Evolutionary conservation across 2,329 filamentous ascomycete genomes (phyloP).

Genomic region (Diplodia sapinea): DNA sequence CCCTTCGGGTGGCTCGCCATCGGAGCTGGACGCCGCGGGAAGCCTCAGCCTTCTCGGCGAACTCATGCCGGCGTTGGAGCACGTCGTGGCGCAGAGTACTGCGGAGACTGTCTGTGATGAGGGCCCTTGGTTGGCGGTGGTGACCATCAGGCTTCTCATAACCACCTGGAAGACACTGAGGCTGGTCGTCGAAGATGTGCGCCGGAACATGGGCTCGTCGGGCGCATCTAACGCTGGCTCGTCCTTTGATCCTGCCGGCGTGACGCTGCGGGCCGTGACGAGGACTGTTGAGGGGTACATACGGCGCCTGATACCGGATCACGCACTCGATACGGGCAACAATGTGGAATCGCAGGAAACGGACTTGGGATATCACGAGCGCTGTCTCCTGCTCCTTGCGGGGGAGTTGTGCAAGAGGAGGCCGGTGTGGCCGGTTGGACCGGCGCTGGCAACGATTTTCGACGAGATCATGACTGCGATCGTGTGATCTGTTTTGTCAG

Average conservation of each 20-base stretch:
- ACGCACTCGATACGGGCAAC: no score
- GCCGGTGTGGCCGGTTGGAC: no score
- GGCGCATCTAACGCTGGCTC: neutral
- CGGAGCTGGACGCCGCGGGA: neutral
- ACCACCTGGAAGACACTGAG: neutral
- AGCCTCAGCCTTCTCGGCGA: neutral
- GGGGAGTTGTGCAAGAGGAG: no score
- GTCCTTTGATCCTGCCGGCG: neutral
- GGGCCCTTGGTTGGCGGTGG: neutral
- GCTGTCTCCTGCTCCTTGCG: no score
- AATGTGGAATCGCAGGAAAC: no score
- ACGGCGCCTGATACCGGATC: neutral
- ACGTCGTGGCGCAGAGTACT: neutral
- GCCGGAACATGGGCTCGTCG: neutral
- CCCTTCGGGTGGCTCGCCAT: no score
- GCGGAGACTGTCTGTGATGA: neutral
- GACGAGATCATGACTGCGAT: no score
- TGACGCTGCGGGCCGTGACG: neutral
- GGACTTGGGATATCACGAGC: no score
- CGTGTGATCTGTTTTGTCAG: no score
- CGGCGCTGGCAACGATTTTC: no score
- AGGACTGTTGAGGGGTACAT: neutral
- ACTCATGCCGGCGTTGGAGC: neutral
- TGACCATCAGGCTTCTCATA: neutral
- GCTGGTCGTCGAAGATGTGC: neutral